Evolutionary conservation across 2,329 filamentous ascomycete genomes (phyloP).

Genomic region (Nothopassalora personata): DNA sequence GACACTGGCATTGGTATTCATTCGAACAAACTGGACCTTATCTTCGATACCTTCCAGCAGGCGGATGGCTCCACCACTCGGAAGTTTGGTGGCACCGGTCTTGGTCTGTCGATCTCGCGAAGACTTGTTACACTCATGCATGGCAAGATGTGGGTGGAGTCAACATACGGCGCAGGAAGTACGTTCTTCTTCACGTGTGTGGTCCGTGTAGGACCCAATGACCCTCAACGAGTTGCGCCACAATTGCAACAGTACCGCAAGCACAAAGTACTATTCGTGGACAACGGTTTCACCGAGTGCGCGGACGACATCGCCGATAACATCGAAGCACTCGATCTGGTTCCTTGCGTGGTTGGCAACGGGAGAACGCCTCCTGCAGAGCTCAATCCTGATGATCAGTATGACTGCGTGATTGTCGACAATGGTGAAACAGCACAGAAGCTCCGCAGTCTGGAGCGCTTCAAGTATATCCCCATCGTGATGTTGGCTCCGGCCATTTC

Average conservation of each 20-base stretch:
- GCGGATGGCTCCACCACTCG: conserved; percentile 94
- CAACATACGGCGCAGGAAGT: conserved; percentile 83
- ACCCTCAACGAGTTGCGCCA: conserved; percentile 71
- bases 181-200: conserved; percentile 95
- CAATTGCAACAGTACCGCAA: conserved; percentile 86
- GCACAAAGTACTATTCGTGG: conserved; percentile 89
- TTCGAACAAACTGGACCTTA: conserved; percentile 88
- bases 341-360: conserved; percentile 79
- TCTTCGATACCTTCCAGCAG: conserved; percentile 99
- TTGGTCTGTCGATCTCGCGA: conserved; percentile 92
- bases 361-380: conserved; percentile 54
- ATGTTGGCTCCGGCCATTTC: conserved; percentile 83
- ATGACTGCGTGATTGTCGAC: conserved; percentile 94
- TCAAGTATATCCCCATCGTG: conserved; percentile 96
- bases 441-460: conserved; percentile 81
- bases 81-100: conserved; percentile 90
- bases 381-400: conserved; percentile 56
- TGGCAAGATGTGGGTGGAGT: conserved; percentile 93
- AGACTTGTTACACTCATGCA: conserved; percentile 93
- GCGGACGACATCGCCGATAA: conserved; percentile 72
- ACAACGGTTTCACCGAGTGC: conserved; percentile 76
- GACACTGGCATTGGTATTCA: conserved; percentile 97
- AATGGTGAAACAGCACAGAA: conserved; percentile 85
- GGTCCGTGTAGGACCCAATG: conserved; percentile 75
- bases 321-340: conserved; percentile 71